Percentiles rank a stretch among this genome's conserved stretches.
Conservation (phyloP, 2,329 filamentous ascomycete genomes). For the Claviceps sp. region DNA sequence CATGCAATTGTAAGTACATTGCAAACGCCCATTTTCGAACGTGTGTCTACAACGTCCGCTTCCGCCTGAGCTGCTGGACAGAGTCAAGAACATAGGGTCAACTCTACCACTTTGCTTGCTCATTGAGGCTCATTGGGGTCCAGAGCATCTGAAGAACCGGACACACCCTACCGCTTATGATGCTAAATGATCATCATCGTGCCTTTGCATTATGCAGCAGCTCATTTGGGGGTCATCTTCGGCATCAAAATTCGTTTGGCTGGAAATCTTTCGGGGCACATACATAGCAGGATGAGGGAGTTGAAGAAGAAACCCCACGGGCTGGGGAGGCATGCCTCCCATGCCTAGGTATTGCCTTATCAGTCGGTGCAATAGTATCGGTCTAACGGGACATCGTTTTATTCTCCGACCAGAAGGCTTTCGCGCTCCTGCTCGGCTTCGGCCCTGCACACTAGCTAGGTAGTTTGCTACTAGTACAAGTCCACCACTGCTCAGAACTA, state of each 20-base stretch:
- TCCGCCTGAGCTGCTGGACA: not conserved
- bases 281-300: too few relatives aligned
- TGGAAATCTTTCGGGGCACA: not conserved
- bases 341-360: not conserved
- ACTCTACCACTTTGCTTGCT: not conserved
- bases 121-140: not conserved
- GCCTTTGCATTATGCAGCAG: conserved; percentile 4
- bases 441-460: not conserved
- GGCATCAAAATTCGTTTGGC: not conserved
- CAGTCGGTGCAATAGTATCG: not conserved
- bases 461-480: too few relatives aligned
- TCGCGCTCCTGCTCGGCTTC: not conserved
- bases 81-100: conserved; percentile 1
- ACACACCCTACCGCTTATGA: conserved; percentile 1
- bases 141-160: not conserved
- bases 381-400: not conserved
- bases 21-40: not conserved
- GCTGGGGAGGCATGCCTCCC: not conserved
- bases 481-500: not conserved
- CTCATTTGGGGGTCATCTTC: not conserved
- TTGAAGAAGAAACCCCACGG: too few relatives aligned
- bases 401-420: conserved; percentile 3
- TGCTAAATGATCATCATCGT: conserved; percentile 5
- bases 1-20: not conserved
- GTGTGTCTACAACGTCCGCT: conserved; percentile 2